phyloP scores from a whole-genome alignment of 1,139 yeast species.

The Meyerozyma guilliermondii region DNA sequence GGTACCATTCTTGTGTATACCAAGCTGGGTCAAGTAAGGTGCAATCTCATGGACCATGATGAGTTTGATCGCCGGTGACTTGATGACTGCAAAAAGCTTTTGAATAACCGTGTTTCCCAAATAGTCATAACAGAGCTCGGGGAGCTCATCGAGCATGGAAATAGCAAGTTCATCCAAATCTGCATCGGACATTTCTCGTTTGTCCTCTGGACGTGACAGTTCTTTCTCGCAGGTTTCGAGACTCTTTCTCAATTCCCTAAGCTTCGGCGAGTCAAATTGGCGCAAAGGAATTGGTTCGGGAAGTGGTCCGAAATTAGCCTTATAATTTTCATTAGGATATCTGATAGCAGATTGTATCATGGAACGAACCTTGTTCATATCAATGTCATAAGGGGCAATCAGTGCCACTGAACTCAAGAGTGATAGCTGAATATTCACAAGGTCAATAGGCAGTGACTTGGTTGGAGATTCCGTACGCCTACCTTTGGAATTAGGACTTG shows the following conservation, averaged over 20 bases:
- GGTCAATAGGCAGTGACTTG: constrained; percentile 19
- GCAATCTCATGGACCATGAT: constrained; percentile 76
- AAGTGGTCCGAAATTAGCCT: constrained; percentile 58
- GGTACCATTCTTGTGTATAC: constrained; percentile 96
- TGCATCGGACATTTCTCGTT: constrained; percentile 22
- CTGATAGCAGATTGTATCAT: constrained; percentile 26
- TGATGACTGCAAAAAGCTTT: constrained; percentile 69
- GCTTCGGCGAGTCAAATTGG: constrained; percentile 82
- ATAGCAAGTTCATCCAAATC: constrained; percentile 82
- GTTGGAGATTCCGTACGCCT: not conserved
- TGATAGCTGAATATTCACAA: constrained; percentile 19
- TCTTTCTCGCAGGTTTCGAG: constrained; percentile 32
- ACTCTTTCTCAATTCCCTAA: constrained; percentile 53
- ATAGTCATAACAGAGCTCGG: constrained; percentile 88
- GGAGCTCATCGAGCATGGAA: constrained; percentile 84
- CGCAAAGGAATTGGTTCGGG: constrained; percentile 63
- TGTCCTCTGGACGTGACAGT: constrained; percentile 3
- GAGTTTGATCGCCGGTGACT: constrained; percentile 65
- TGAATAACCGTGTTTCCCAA: constrained; percentile 95
- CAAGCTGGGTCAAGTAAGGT: constrained; percentile 83
- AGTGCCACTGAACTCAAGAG: constrained; percentile 19
- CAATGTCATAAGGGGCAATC: constrained; percentile 14
- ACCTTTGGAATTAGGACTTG: not conserved
- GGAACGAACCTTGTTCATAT: constrained; percentile 27
- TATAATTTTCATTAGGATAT: constrained; percentile 32